Evolutionary conservation across 208 protist genomes (phyloP).

Genomic region (Herpetomonas samuelpessoai): DNA sequence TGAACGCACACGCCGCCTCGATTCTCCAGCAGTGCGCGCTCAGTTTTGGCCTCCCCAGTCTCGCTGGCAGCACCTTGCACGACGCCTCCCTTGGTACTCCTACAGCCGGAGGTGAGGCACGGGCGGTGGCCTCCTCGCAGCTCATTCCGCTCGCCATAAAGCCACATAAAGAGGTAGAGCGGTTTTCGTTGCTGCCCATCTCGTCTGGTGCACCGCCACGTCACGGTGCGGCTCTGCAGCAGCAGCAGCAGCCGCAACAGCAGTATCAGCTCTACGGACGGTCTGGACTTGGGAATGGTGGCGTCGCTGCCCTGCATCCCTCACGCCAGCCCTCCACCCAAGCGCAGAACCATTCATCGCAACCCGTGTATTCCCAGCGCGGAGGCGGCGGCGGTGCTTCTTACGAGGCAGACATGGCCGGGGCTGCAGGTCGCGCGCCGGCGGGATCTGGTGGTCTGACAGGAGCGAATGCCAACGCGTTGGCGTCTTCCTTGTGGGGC

Average conservation of each 20-base stretch:
- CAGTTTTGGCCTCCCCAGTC: neutral
- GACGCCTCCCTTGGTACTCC: too few relatives aligned
- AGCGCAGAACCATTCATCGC: too few relatives aligned
- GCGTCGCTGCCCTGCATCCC: too few relatives aligned
- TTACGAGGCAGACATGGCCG: neutral
- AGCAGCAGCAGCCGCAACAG: too few relatives aligned
- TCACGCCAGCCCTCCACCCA: too few relatives aligned
- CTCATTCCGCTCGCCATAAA: neutral
- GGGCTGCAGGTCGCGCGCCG: neutral
- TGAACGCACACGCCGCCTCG: neutral
- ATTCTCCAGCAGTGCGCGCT: neutral
- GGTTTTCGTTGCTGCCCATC: conserved; percentile 11
- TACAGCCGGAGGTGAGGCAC: too few relatives aligned
- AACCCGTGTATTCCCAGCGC: too few relatives aligned
- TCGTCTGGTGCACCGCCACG: conserved; percentile 1
- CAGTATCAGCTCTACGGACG: too few relatives aligned
- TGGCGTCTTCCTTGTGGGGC: conserved; percentile 7
- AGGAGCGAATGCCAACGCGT: neutral
- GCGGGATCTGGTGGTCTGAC: conserved; percentile 5
- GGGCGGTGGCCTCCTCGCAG: too few relatives aligned
- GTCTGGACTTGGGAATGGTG: too few relatives aligned
- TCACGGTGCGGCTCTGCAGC: neutral
- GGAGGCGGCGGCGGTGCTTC: conserved; percentile 1
- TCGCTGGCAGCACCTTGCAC: neutral
- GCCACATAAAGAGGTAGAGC: neutral